Evolutionary conservation across 441 rosid species (phyloP), one percentile per base, ranked within the genome.

Genomic region (Erysimum cheiri): DNA sequence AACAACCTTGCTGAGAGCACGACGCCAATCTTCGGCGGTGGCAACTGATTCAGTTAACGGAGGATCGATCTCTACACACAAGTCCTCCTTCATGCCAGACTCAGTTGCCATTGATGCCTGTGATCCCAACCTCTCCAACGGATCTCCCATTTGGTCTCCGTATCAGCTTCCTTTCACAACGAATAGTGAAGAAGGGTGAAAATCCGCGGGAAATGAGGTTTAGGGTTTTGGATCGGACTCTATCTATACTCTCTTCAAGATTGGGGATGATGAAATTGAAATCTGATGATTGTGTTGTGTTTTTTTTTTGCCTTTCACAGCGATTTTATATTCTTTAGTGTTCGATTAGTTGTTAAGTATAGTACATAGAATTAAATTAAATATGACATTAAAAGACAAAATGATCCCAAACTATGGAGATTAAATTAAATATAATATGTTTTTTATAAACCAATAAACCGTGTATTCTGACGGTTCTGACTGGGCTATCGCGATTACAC

Each of bases 21-120:
- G 83, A 55, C 88, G 81, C 99, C 99, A 94, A 79, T 87, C 97
- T 46, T 88, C 98, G 24, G 89, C 88, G n/a, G 92, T 84, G 55
- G 90, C 89, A 32, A 73, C 83, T 71, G 77, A 78, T 66, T 85
- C 88, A 9, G 61, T 63, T 32, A 72, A 36, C 8, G 90, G 80
- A 60, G 85, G 86, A 52, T 89, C 98, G 85, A 93, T 81, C 66
- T 91, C 96, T 79, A 87, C 73, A 68, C 86, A 86, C 31, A 93
- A 81, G 22, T 84, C 92, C 5, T 82, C 86, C 65, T 86, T 86
- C 68, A 82, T 80, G 19, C 57, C 53, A 32, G 90, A 66, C 41
- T 84, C 89, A 12, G 82, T 78, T 1, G 81, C 83, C 78, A 85
- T 75, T 32, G 70, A 81, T 17, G 86, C 43, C 64, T 84, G 91